A percentile compares a stretch with the other conserved stretches of the same genome.
phyloP scores from a whole-genome alignment of 2,329 filamentous ascomycete genomes.

The Keithomyces neogunnii region DNA sequence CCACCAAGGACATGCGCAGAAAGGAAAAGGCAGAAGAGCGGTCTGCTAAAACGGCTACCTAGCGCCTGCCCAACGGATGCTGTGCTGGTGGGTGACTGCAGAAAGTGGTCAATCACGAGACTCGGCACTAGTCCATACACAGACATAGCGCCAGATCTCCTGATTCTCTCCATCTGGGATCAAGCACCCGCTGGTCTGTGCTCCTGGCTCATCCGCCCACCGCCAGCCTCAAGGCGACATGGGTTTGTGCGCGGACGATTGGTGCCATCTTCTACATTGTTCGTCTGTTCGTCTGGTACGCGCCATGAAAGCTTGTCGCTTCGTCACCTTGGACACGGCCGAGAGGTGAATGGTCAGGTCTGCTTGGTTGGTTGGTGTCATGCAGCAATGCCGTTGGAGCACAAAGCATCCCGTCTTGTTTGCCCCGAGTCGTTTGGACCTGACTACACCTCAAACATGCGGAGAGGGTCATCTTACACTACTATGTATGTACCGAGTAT shows the following conservation, averaged over 20 bases:
- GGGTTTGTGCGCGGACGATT: too few relatives aligned
- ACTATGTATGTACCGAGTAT: neutral
- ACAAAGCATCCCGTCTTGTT: too few relatives aligned
- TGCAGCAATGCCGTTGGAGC: neutral
- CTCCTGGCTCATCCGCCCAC: neutral
- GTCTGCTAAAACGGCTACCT: neutral
- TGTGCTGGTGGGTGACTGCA: too few relatives aligned
- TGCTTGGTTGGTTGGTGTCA: too few relatives aligned
- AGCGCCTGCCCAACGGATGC: neutral
- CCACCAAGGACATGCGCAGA: too few relatives aligned
- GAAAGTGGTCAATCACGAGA: constrained; percentile 3
- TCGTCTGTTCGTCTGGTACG: too few relatives aligned
- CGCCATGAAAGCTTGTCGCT: too few relatives aligned
- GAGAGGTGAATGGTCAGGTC: too few relatives aligned
- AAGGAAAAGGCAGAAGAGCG: neutral
- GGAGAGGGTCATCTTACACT: constrained; percentile 1
- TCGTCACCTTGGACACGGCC: too few relatives aligned
- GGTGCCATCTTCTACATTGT: too few relatives aligned
- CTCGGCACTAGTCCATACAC: neutral
- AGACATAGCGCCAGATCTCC: neutral
- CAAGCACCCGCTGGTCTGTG: constrained; percentile 3
- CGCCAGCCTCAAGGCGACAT: too few relatives aligned
- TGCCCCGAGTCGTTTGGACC: neutral
- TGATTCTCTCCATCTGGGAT: constrained; percentile 1
- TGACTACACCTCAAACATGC: neutral